Evolutionary conservation across 2,329 filamentous ascomycete genomes (phyloP).

Genomic region (Coleophoma eucalyptorum): DNA sequence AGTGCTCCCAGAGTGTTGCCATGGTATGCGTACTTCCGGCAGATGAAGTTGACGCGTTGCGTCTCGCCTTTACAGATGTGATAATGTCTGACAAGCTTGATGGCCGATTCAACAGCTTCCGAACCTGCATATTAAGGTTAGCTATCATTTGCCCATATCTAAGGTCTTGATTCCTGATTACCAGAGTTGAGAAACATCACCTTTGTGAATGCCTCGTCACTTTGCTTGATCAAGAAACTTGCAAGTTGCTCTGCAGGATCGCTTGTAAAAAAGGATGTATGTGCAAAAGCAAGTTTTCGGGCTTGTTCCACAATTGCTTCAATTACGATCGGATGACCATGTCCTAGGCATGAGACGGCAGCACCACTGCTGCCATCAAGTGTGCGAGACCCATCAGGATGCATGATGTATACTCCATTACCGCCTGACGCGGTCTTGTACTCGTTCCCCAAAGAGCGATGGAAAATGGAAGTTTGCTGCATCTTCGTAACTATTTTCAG

Average conservation of each 20-base stretch:
- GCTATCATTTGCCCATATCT: background rate
- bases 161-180: background rate
- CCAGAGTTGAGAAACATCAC: constrained; percentile 45
- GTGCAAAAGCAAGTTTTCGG: background rate
- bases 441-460: background rate
- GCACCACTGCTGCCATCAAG: constrained; percentile 70
- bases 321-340: constrained; percentile 53
- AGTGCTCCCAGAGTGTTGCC: constrained; percentile 61
- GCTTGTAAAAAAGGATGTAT: background rate
- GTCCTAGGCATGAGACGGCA: constrained; percentile 65
- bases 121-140: constrained; percentile 34
- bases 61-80: background rate
- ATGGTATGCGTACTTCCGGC: constrained; percentile 60
- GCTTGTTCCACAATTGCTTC: constrained; percentile 41
- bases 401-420: background rate
- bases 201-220: background rate
- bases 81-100: constrained; percentile 58
- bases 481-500: no score
- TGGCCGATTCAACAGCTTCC: constrained; percentile 61
- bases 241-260: background rate
- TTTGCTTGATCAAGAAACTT: background rate
- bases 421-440: background rate
- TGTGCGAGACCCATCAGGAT: constrained; percentile 43
- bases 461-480: background rate
- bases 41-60: constrained; percentile 46